Evolutionary conservation across 1,284 basidiomycete species (phyloP), one percentile per base, ranked within the genome.

Genomic region (Butyriboletus regius): DNA sequence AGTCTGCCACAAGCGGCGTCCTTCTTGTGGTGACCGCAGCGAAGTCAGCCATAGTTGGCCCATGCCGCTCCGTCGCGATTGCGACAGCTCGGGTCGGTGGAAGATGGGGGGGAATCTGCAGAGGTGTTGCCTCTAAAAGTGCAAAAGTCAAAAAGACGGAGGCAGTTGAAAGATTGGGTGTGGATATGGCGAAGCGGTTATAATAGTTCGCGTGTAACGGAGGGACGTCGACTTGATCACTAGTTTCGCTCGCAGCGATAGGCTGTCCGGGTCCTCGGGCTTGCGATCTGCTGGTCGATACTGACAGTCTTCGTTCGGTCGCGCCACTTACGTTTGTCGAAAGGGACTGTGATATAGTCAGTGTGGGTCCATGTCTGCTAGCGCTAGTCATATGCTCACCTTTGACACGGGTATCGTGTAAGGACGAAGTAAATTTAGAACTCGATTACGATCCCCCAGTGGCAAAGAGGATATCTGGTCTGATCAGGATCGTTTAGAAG

Each of bases 31-130:
- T 53, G 50, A 66, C 63, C 32, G 62, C 63, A 42, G 61, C 61
- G 54, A 75, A 75, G 57, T 82, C 79, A 49, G 75, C 74, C 53
- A 69, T 64, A 20, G 79, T 81, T 5, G 79, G 78, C 1, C 77
- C 78, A 28, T 67, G 56, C 18, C 70, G 69, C 29, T 72, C 70
- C 46, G 61, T 69, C 14, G 71, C 68, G 24, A 66, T 59, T 22
- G 76, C 75, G 26, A 69, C 65, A 10, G 68, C 70, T 35, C 75
- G 71, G 33, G 70, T 76, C 31, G 69, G 60, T 2, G 74, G 77
- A n/a, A 82, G 66, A 53, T 80, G 77, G 10, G 65, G 67, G 6
- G 79, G 77, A 14, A 74, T 57, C 45, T 67, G 67, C 15, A 78
- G 57, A 2, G 70, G 63, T 17, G 64, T 65, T 4, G 67, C 67